phyloP scores from a whole-genome alignment of 768 basidiomycete genomes.

The Symmetrospora coprosmae region DNA sequence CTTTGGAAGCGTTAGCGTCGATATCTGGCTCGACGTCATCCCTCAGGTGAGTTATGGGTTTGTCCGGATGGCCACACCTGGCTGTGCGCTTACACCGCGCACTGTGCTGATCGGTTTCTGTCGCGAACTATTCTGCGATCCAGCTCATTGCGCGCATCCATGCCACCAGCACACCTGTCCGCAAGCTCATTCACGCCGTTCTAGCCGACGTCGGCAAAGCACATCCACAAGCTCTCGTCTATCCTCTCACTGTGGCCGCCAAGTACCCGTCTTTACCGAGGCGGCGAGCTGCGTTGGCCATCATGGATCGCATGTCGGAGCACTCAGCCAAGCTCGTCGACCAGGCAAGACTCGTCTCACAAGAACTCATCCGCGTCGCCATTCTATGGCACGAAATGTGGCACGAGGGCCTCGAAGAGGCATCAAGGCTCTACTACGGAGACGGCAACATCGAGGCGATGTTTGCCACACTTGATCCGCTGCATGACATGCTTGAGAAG shows the following conservation, averaged over 20 bases:
- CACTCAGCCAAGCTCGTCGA: slow-evolving; percentile 75
- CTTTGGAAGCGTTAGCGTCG: slow-evolving; percentile 76
- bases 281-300: slow-evolving; percentile 62
- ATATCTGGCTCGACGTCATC: slow-evolving; percentile 97
- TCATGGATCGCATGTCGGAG: slow-evolving; percentile 86
- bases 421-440: slow-evolving; percentile 86
- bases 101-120: too few relatives aligned
- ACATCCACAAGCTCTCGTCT: slow-evolving; percentile 93
- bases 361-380: slow-evolving; percentile 88
- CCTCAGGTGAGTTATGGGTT: slow-evolving; percentile 82
- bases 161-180: slow-evolving; percentile 72
- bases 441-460: slow-evolving; percentile 94
- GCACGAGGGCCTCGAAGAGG: slow-evolving; percentile 97
- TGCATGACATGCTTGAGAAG: slow-evolving; percentile 81
- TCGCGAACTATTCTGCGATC: too few relatives aligned
- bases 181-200: slow-evolving; percentile 73
- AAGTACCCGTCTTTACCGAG: slow-evolving; percentile 78
- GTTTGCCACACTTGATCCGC: slow-evolving; percentile 79
- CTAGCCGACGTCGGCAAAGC: slow-evolving; percentile 85
- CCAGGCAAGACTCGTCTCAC: slow-evolving; percentile 77
- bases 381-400: slow-evolving; percentile 98
- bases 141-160: slow-evolving; percentile 98
- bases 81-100: slow-evolving; percentile 7
- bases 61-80: not conserved
- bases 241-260: slow-evolving; percentile 86